Evolutionary conservation across 2,329 filamentous ascomycete species (phyloP), one percentile per base, ranked within the genome.

Genomic region (Penicillium capsulatum): DNA sequence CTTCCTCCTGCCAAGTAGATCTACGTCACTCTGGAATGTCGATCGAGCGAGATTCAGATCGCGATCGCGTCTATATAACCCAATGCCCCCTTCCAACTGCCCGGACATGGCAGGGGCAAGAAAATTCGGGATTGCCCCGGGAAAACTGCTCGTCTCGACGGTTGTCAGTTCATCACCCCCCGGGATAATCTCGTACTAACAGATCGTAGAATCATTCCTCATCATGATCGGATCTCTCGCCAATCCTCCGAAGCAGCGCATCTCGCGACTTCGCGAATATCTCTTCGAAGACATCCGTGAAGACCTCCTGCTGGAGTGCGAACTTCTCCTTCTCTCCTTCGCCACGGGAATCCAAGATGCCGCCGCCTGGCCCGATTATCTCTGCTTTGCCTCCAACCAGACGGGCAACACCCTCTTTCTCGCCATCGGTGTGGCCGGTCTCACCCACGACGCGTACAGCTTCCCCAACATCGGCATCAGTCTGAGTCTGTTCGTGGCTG

Each of bases 351-450:
- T 69, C 22, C 60, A 67, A 70, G 76, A 81, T 61, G 76, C 77
- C 34, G 72, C 76, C 14, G 73, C 77, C 2, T 81, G 79, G 54
- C 75, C 75, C 15, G 76, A 80, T 54, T 82, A 76, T 58, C 72
- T 74, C 59, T 80, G 76, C 55, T 81, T 82, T 58, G 75, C 76
- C 10, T 80, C 77, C 19, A 82, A 82, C 58, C 78, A 83, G 54
- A 83, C 79, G 0, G 79, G 80, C 42, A 83, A 82, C 61, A 81
- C 78, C 2, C 72, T 82, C 34, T 75, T 83, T 51, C 67, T 81
- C 7, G 76, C 75, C 19, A 65, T 80, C 40, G 62, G 75, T 24
- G 51, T 74, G 19, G 72, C 75, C 7, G 55, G 70, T 24, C 59
- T 74, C 42, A 63, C 72, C 47, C 66, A 69, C 31, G 64, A 71